Base-by-base conservation (phyloP, 2,329 filamentous ascomycete genomes). In the Clathrospora elynae region DNA sequence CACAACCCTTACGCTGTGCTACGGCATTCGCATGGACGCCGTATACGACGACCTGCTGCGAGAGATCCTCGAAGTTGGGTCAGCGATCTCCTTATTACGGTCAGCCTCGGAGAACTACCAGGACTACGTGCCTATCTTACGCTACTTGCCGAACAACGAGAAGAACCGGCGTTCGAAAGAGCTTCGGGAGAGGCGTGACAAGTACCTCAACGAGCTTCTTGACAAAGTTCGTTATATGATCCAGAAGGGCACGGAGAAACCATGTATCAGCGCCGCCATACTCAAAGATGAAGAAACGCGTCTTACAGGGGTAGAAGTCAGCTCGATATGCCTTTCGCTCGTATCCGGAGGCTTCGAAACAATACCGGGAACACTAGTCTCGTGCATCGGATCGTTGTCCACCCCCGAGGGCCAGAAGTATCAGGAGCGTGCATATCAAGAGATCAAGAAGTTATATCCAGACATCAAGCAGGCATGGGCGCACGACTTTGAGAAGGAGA, bases 311-410 rank as follows among this genome's bases (percentile, higher is more conserved):
- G 76, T 79, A 1, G 78, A 81, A 55, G 76, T 81, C 11, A 75
- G 72, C 2, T 79, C 75, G 0, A 80, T 80, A 26, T 80, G 78
- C 46, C 61, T 80, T 0, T 78, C 75, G 0, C 66, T 81, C 2
- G 77, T 80, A 0, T 78, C 74, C 13, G 78, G 78, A 8, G 78
- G 77, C 0, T 80, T 80, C 34, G 78, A 80, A 53, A 80, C 77
- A 0, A 79, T 80, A 31, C 76, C 78, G 0, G 77, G 77, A 1
- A 80, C 77, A 0, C 49, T 80, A n/a, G 79, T 77, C 0, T 76
- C 73, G 4, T 75, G 73, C 30, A 74, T 80, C 28, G 77, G 76
- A 2, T 78, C 75, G 0, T 62, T 81, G 0, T 73, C 68, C 1
- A 79, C 76, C 0, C 60, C 66, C 0, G 73, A 75, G 51, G 77